A percentile compares a stretch with the other conserved stretches of the same genome.
Evolutionary conservation across 176 grass and related monocot genomes (phyloP).

Genomic region (Triticum urartu): DNA sequence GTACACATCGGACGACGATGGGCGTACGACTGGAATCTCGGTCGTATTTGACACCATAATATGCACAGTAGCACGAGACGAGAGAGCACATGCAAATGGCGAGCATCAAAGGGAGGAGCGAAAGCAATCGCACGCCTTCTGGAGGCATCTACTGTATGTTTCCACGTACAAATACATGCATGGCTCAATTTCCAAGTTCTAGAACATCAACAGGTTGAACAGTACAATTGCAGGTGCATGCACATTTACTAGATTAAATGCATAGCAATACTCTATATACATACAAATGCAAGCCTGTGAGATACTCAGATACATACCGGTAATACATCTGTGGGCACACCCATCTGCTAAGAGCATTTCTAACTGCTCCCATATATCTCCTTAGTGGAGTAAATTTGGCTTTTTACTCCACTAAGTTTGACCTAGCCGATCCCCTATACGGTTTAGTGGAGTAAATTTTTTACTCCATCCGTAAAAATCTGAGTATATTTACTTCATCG

Average conservation of each 20-base stretch:
- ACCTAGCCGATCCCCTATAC: no score
- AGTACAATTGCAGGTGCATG: neutral
- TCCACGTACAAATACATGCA: neutral
- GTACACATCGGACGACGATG: neutral
- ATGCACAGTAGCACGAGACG: neutral
- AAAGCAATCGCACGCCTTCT: slow-evolving; percentile 32
- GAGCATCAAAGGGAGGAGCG: neutral
- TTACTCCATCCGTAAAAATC: no score
- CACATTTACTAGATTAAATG: neutral
- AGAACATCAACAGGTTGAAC: neutral
- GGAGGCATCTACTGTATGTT: neutral
- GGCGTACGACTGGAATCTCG: neutral
- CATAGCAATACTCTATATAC: neutral
- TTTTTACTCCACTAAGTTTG: no score
- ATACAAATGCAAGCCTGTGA: neutral
- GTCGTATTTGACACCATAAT: slow-evolving; percentile 15
- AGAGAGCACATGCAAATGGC: neutral
- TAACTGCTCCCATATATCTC: no score
- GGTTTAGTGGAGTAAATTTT: no score
- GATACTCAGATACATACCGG: no score
- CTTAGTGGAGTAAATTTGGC: no score
- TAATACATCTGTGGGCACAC: neutral
- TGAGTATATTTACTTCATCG: no score
- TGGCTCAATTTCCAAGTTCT: neutral
- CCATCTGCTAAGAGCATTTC: neutral